Percentiles rank a stretch among this genome's conserved stretches.
Conservation (phyloP, 1,284 basidiomycete genomes). For the Trichosporon asahii region DNA sequence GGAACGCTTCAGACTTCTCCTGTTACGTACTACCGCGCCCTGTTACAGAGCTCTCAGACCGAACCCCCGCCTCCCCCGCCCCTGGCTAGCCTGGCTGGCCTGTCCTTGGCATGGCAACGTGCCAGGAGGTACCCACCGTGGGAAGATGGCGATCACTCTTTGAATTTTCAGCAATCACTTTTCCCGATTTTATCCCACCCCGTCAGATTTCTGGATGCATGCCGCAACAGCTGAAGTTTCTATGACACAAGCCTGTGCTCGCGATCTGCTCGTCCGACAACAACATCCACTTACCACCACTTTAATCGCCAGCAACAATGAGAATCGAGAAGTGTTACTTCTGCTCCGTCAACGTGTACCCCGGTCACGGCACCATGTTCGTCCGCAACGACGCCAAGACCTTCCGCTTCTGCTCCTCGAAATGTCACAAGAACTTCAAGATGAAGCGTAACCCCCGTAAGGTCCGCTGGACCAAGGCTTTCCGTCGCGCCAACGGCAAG, state of each 20-base stretch:
- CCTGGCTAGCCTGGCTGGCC: background rate
- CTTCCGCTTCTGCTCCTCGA: conserved; percentile 94
- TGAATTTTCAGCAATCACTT: background rate
- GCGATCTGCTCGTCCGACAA: conserved; percentile 11
- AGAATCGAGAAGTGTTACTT: conserved; percentile 83
- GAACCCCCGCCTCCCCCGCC: background rate
- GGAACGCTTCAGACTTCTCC: background rate
- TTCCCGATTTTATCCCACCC: conserved; percentile 5
- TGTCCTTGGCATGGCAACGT: background rate
- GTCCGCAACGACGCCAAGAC: conserved; percentile 95
- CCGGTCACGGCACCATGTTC: conserved; percentile 91
- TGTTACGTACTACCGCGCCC: background rate
- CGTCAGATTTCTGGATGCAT: background rate
- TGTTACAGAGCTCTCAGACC: background rate
- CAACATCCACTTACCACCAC: conserved; percentile 1
- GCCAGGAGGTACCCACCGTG: background rate
- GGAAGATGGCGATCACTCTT: background rate
- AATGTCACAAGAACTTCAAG: conserved; percentile 99
- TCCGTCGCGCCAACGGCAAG: conserved; percentile 97
- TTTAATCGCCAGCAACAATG: conserved; percentile 54
- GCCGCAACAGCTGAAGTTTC: background rate
- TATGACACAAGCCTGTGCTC: background rate
- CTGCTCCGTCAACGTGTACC: conserved; percentile 91
- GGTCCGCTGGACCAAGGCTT: conserved; percentile 99
- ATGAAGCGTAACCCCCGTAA: conserved; percentile 99